Evolutionary conservation across 2,329 filamentous ascomycete genomes (phyloP), one percentile per base, ranked within the genome.

Genomic region (Fusarium praegraminearum): DNA sequence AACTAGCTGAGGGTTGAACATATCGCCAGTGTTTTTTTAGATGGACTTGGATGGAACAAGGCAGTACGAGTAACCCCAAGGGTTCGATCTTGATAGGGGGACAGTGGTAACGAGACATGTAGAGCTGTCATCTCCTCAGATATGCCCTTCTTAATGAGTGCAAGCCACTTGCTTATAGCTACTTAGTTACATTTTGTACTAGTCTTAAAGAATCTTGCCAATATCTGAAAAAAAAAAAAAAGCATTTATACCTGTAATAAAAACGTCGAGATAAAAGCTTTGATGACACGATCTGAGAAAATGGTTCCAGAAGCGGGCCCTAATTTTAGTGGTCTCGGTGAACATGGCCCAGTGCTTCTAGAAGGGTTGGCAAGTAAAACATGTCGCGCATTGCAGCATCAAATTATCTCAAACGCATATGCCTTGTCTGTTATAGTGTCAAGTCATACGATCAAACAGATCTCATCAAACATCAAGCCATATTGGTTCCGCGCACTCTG

Each of bases 271-370:
- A 13, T 2, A 40, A 40, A 20, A 20, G n/a, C n/a, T 13, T 13
- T 20, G n/a, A 51, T 51, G 35, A n/a, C 18, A 51, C 15, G 33
- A 40, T 28, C 13, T 51, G 6, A 40, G 15, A 11, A 20, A 11
- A 24, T 10, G 18, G 33, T n/a, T 51, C 33, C 49, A 35, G 24
- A n/a, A 38, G n/a, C 33, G 24, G 47, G 33, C 18, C 26, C 49
- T 52, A 30, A 18, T 41, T 22, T 52, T 40, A 52, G 49, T 36
- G 18, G 24, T 18, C 33, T 51, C 18, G 33, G 49, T 51, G 33
- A 40, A 6, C 13, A 40, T 40, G 1, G 7, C 49, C 35, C 28
- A 51, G 18, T 28, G 24, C 12, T 30, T 30, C n/a, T n/a, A 51
- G 24, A 30, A 51, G n/a, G 20, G 33, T 51, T 18, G 33, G 22